phyloP scores from a whole-genome alignment of 768 basidiomycete species.

The Termitomyces sp. region DNA sequence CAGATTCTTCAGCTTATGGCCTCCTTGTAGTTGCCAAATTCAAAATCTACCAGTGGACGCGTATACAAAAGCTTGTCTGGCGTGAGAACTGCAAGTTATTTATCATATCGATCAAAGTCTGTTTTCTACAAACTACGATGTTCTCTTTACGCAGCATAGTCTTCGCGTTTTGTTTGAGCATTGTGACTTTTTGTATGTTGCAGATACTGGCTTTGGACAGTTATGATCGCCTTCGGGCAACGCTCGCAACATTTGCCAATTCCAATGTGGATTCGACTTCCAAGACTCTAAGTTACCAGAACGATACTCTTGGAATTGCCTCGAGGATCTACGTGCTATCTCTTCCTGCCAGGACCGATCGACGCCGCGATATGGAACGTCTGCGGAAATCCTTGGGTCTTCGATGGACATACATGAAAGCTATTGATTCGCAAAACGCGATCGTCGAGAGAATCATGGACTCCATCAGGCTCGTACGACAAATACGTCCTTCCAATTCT shows the following conservation, averaged over 20 bases:
- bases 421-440: slow-evolving; percentile 38
- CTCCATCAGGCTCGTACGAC: slow-evolving; percentile 38
- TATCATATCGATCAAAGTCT: too few relatives aligned
- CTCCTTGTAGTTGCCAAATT: too few relatives aligned
- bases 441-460: slow-evolving; percentile 41
- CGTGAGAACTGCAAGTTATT: neutral
- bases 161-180: slow-evolving; percentile 1
- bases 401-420: slow-evolving; percentile 55
- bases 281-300: neutral
- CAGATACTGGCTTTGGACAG: neutral
- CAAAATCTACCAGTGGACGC: too few relatives aligned
- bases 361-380: slow-evolving; percentile 56
- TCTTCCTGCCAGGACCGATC: slow-evolving; percentile 53
- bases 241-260: neutral
- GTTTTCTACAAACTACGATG: too few relatives aligned
- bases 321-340: slow-evolving; percentile 56
- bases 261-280: neutral
- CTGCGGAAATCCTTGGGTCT: slow-evolving; percentile 46
- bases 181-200: slow-evolving; percentile 3
- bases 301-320: slow-evolving; percentile 35
- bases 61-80: too few relatives aligned
- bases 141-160: slow-evolving; percentile 6
- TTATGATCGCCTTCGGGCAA: slow-evolving; percentile 2
- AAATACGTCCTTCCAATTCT: neutral
- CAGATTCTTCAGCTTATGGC: too few relatives aligned